Percentiles rank a stretch among this genome's conserved stretches.
Evolutionary conservation across 169 alveolate species (phyloP).

Genomic region (Cryptosporidium ubiquitum): DNA sequence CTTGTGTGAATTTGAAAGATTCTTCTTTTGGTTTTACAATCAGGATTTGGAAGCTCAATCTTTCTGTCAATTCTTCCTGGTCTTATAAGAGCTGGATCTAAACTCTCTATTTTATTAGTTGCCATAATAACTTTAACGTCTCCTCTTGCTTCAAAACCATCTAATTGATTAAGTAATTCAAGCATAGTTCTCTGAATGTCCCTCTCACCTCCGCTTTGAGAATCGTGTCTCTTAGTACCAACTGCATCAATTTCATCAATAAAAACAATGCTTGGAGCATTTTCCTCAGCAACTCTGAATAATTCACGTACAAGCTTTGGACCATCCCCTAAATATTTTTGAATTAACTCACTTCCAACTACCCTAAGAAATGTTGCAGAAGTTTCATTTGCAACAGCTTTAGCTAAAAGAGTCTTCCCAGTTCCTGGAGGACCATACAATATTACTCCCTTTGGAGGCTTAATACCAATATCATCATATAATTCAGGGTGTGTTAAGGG

Average conservation of each 20-base stretch:
- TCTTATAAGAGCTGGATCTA: constrained; percentile 99
- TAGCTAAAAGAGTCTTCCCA: constrained; percentile 93
- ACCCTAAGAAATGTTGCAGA: constrained; percentile 99
- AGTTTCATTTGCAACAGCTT: constrained; percentile 97
- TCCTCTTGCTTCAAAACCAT: constrained; percentile 98
- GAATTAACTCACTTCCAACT: constrained; percentile 98
- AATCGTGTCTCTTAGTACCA: constrained; percentile 97
- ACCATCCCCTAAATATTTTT: constrained; percentile 98
- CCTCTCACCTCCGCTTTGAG: constrained; percentile 98
- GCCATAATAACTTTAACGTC: constrained; percentile 99
- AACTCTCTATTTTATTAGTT: constrained; percentile 96
- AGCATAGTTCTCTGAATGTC: constrained; percentile 99
- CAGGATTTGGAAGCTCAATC: constrained; percentile 98
- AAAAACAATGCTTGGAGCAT: constrained; percentile 99
- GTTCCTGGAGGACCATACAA: constrained; percentile 96
- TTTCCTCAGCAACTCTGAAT: constrained; percentile 98
- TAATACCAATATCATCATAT: constrained; percentile 98
- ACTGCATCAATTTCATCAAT: constrained; percentile 99
- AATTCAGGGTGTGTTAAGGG: constrained; percentile 99
- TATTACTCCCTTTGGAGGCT: constrained; percentile 94
- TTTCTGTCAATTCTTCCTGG: constrained; percentile 99
- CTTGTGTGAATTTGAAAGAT: constrained; percentile 97
- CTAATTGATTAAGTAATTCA: constrained; percentile 98
- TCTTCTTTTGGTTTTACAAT: constrained; percentile 94
- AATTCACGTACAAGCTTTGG: constrained; percentile 99